Evolutionary conservation across 2,329 filamentous ascomycete species (phyloP).

Genomic region (Sphaceloma murrayae): DNA sequence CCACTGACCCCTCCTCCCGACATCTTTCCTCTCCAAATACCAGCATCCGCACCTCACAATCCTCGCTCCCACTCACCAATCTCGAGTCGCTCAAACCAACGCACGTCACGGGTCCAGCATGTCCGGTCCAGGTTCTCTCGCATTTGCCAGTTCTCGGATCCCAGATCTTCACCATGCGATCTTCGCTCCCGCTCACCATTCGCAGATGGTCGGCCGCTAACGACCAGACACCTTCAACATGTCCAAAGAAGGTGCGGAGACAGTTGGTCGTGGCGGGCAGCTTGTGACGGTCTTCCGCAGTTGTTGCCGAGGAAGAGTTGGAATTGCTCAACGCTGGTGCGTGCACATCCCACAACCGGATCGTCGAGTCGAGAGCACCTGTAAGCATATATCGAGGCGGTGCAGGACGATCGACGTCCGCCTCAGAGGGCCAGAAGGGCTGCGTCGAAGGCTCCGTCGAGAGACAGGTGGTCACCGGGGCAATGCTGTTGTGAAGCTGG

Average conservation of each 20-base stretch:
- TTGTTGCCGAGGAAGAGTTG: neutral
- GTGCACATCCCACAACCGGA: slow-evolving; percentile 80
- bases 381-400: slow-evolving; percentile 90
- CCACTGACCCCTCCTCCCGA: neutral
- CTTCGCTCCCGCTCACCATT: slow-evolving; percentile 81
- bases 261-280: slow-evolving; percentile 57
- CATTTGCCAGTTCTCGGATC: slow-evolving; percentile 85
- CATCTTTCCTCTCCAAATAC: slow-evolving; percentile 24
- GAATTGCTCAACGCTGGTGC: slow-evolving; percentile 13
- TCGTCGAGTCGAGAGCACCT: slow-evolving; percentile 80
- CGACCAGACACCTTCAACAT: slow-evolving; percentile 93
- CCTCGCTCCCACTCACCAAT: slow-evolving; percentile 86
- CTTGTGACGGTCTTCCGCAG: slow-evolving; percentile 5
- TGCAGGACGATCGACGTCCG: slow-evolving; percentile 53
- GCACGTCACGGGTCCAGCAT: slow-evolving; percentile 84
- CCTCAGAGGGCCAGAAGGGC: slow-evolving; percentile 50
- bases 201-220: slow-evolving; percentile 80
- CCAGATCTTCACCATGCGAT: slow-evolving; percentile 94
- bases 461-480: no score
- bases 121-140: slow-evolving; percentile 84
- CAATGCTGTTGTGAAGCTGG: slow-evolving; percentile 15
- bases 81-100: slow-evolving; percentile 82
- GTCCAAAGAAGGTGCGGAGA: slow-evolving; percentile 88
- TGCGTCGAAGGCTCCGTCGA: no score
- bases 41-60: slow-evolving; percentile 72